Base-by-base conservation (phyloP, 176 grass and related monocot species). In the Ananas comosus region DNA sequence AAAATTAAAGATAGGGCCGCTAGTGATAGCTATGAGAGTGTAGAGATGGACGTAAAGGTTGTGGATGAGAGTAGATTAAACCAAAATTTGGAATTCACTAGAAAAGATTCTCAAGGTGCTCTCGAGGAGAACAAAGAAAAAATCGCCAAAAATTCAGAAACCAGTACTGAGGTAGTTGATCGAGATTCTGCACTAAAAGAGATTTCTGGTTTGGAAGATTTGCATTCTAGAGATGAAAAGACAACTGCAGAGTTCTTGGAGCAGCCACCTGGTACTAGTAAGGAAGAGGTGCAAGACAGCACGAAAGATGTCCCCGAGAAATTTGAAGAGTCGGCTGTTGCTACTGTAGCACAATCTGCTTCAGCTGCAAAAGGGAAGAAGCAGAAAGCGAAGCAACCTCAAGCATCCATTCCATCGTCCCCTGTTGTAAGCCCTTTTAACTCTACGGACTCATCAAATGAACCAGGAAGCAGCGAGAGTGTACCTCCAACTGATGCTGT, bases 191-290 rank as follows among this genome's bases (percentile, higher is more conserved):
- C 74, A 61, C 58, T 65, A 67, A 69, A 73, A 58, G 84, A 83
- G 71, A 91, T 74, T 74, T 81, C 86, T 13, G 81, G 61, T 21
- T 2, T 79, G 48, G 84, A 87, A n/a, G 79, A 87, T 69, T 85
- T 70, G n/a, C 73, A 50, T 9, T 25, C 48, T 65, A 9, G 54
- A 63, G 86, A 75, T 64, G 80, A 73, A 52, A 73, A 81, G 80
- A 56, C 67, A 22, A 72, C 50, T 53, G 61, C 72, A n/a, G 51
- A 69, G 53, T 77, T 66, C 59, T 61, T 50, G 18, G 21, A 63
- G 53, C 76, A 87, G 52, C 58, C 50, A 50, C 80, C 63, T 23
- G 66, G 57, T 78, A 13, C 79, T 28, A 24, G 29, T 66, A 73
- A 79, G 58, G 84, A 74, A 72, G 78, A 78, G 70, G 12, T 28